These are phyloP conservation scores for Ophiostoma sp. DNA, from an alignment of 2,329 filamentous ascomycete genomes.

Conservation along the genomic window DNA sequence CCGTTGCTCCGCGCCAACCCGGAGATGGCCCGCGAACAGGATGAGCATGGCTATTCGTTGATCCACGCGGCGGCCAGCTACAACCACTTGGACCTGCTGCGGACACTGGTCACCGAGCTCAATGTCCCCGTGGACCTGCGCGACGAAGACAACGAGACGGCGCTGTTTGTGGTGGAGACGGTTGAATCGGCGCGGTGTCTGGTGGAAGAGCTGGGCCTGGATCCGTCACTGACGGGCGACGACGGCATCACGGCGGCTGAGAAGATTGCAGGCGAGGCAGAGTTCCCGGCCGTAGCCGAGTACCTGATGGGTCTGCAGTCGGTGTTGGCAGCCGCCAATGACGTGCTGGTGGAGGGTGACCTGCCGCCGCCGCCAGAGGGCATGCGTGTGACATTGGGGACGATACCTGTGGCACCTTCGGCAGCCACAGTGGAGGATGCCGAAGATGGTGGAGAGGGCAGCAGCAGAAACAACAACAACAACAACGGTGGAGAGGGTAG, in stretches of 20 bases:
- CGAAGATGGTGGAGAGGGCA: slow-evolving; percentile 43
- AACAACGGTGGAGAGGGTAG: not conserved
- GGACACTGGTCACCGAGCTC: slow-evolving; percentile 72
- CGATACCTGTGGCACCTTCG: slow-evolving; percentile 61
- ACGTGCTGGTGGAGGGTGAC: slow-evolving; percentile 29
- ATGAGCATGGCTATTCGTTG: slow-evolving; percentile 91
- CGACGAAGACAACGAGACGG: slow-evolving; percentile 91
- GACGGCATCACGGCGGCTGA: slow-evolving; percentile 80
- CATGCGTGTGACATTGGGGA: slow-evolving; percentile 74
- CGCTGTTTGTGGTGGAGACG: slow-evolving; percentile 89
- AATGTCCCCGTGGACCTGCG: slow-evolving; percentile 75
- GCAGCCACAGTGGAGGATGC: slow-evolving; percentile 40
- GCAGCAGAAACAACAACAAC: not conserved
- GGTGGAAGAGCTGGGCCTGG: slow-evolving; percentile 77
- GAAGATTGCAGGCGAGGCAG: slow-evolving; percentile 75
- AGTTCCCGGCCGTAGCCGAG: slow-evolving; percentile 71
- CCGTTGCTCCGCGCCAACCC: slow-evolving; percentile 72
- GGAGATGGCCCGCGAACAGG: slow-evolving; percentile 74
- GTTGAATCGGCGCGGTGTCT: slow-evolving; percentile 74
- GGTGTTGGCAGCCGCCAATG: slow-evolving; percentile 31
- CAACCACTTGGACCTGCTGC: slow-evolving; percentile 78
- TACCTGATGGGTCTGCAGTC: slow-evolving; percentile 58
- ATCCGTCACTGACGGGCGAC: slow-evolving; percentile 63
- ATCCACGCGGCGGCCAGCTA: slow-evolving; percentile 93
- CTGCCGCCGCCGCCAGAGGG: slow-evolving; percentile 72